These are phyloP conservation scores for Berberis vulgaris DNA, from an alignment of 164 flowering plant genomes.

Conservation along the genomic window DNA sequence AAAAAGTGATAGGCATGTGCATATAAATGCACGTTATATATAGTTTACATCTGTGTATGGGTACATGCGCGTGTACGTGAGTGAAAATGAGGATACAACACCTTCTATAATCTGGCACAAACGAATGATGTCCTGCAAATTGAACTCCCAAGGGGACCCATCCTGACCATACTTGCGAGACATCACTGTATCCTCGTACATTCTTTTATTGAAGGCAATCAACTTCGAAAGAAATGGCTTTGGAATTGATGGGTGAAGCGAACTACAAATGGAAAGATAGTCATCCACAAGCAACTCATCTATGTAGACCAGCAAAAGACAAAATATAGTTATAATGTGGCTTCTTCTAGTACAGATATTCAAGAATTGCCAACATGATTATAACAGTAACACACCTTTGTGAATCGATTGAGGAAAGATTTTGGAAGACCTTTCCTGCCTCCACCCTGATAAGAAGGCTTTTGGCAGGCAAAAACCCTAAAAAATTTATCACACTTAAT, in stretches of 20 bases:
- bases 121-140: constrained; percentile 87
- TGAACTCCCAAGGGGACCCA: constrained; percentile 99
- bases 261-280: constrained; percentile 61
- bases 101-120: constrained; percentile 84
- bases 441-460: constrained; percentile 93
- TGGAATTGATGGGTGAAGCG: constrained; percentile 62
- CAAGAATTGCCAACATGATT: background rate
- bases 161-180: constrained; percentile 61
- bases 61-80: too few species aligned
- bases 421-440: constrained; percentile 96
- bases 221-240: constrained; percentile 44
- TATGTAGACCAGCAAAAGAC: constrained; percentile 63
- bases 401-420: constrained; percentile 93
- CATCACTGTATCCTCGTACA: constrained; percentile 74
- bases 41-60: too few species aligned
- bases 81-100: constrained; percentile 11
- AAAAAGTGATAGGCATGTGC: too few species aligned
- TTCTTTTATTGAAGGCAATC: constrained; percentile 55
- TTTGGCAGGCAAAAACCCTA: constrained; percentile 96
- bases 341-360: background rate
- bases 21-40: too few species aligned
- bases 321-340: background rate
- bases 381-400: constrained; percentile 45
- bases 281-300: constrained; percentile 85
- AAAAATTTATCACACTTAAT: constrained; percentile 79